phyloP scores from a whole-genome alignment of 352 stramenopile genomes.

The Pythium graminicola region DNA sequence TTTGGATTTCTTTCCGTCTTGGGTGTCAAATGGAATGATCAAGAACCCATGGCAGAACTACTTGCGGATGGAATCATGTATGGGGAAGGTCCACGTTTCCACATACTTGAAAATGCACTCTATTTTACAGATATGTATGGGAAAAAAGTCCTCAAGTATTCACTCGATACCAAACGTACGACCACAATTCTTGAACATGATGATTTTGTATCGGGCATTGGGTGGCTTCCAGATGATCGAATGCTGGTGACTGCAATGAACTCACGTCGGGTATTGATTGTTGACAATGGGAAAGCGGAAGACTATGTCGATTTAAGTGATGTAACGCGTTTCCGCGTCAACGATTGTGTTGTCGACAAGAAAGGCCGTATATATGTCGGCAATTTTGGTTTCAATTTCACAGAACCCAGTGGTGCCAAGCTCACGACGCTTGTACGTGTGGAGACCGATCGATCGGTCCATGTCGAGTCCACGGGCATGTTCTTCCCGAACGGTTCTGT shows the following conservation, averaged over 20 bases:
- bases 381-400: constrained; percentile 59
- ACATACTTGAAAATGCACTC: constrained; percentile 35
- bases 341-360: constrained; percentile 55
- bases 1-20: too few relatives aligned
- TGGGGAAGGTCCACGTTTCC: constrained; percentile 57
- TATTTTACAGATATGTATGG: constrained; percentile 68
- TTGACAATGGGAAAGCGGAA: constrained; percentile 29
- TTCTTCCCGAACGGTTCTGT: constrained; percentile 71
- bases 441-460: constrained; percentile 32
- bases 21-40: too few relatives aligned
- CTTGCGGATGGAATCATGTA: constrained; percentile 40
- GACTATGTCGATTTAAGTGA: constrained; percentile 46
- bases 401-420: constrained; percentile 24
- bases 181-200: constrained; percentile 41
- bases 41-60: constrained; percentile 30
- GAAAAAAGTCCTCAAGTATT: constrained; percentile 52
- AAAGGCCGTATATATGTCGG: constrained; percentile 43
- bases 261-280: constrained; percentile 35
- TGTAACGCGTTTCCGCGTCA: constrained; percentile 44
- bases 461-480: constrained; percentile 46
- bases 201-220: constrained; percentile 51
- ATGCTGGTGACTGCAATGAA: constrained; percentile 57
- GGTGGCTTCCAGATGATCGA: constrained; percentile 54
- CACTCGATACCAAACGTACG: constrained; percentile 30
- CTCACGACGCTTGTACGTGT: constrained; percentile 54